These are phyloP conservation scores for Fistulinella prunicolor DNA, from an alignment of 768 basidiomycete species.

Conservation along the genomic window DNA sequence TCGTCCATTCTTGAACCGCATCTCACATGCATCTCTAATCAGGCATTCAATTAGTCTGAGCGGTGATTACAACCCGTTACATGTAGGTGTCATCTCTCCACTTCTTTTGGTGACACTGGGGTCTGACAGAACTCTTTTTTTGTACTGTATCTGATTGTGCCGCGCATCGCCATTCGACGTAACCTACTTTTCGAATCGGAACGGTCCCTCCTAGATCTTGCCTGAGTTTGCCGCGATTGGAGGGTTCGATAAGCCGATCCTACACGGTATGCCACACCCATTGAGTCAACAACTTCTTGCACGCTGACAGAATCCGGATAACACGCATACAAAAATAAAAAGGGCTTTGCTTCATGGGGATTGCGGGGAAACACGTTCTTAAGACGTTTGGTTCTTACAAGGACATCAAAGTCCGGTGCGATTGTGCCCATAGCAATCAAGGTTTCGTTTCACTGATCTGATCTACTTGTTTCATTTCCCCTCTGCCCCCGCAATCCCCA, in stretches of 20 bases:
- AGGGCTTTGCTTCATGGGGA: conserved; percentile 90
- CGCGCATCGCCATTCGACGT: background rate
- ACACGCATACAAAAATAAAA: background rate
- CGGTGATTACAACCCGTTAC: conserved; percentile 90
- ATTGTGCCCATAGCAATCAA: background rate
- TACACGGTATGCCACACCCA: conserved; percentile 50
- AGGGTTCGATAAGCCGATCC: conserved; percentile 89
- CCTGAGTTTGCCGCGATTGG: conserved; percentile 93
- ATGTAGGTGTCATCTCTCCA: conserved; percentile 46
- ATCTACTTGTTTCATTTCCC: no score
- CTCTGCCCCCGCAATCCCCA: no score
- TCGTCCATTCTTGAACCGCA: conserved; percentile 23
- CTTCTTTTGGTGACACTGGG: background rate
- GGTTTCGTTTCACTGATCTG: conserved; percentile 1
- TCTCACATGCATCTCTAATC: no score
- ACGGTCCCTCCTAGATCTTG: conserved; percentile 55
- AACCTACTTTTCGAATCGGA: background rate
- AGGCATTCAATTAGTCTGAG: conserved; percentile 55
- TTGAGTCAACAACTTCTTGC: background rate
- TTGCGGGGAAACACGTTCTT: conserved; percentile 88
- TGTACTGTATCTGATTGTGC: background rate
- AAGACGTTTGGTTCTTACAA: conserved; percentile 82
- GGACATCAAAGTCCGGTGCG: conserved; percentile 92
- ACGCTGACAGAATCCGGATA: background rate
- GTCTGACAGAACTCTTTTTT: conserved; percentile 1